Base-by-base conservation (phyloP, 2,329 filamentous ascomycete genomes). In the Trichoderma citrinoviride region DNA sequence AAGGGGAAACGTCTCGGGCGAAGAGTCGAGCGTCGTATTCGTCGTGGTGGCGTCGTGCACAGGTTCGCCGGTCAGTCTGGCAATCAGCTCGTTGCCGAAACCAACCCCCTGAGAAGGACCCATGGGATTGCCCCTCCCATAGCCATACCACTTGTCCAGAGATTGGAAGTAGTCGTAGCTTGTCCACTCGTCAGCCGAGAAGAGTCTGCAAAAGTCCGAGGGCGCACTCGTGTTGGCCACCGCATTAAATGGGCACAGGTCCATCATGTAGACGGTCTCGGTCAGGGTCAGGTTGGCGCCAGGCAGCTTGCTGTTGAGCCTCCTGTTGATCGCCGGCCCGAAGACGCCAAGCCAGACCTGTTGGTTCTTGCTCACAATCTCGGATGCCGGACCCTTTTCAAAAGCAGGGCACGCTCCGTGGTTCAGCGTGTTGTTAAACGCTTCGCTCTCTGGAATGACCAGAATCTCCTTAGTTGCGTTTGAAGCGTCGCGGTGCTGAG, bases 91-190 rank as follows among this genome's bases (percentile, higher is more conserved):
- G 75, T 96, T 96, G 63, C 89, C 87, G 72, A 89, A 97, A 2
- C 93, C 93, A 1, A 95, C 90, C 1, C 93, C 93, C 76, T 96
- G 92, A 0, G 92, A 92, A 6, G 93, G 85, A 0, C 90, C 93
- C 7, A 97, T 83, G 0, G 87, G 85, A 73, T 92, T 93, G 15
- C 93, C 93, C 29, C 85, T 83, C 12, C 89, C 87, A 76, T 88
- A 93, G 62, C 89, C 88, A 76, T 97, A 97, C 82, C 89, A 97
- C 74, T 97, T 97, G 68, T 87, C 87, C 8, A 97, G 78, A 0
- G 89, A 86, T 74, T 92, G 84, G 75, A 88, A 89, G 79, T 97
- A 96, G 76, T 93, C 88, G 77, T 96, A 97, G 66, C 84, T 79
- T 41, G 80, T 78, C 91, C 92, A 97, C 76, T 96, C 92, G 0